phyloP scores from a whole-genome alignment of 73 alveolate genomes.

The Tetrahymena malaccensis region DNA sequence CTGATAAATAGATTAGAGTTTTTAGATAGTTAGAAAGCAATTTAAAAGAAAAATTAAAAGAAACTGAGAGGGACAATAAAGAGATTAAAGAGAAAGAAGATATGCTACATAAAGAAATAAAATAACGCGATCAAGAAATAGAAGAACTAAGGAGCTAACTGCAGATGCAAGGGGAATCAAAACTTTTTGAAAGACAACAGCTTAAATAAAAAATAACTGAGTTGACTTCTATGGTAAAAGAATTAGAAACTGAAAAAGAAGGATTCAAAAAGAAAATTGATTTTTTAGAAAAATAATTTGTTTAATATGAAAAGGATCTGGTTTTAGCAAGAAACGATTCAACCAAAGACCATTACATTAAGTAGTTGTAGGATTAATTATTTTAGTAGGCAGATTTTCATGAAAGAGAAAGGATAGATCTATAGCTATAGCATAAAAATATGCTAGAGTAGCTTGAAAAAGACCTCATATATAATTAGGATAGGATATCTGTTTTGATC shows the following conservation, averaged over 20 bases:
- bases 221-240: not conserved
- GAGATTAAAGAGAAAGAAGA: not conserved
- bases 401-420: not conserved
- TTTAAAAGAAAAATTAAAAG: not conserved
- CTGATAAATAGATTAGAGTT: not conserved
- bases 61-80: not conserved
- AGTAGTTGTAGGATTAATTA: not conserved
- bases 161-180: not conserved
- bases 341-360: not conserved
- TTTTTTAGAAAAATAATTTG: not conserved
- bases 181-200: not conserved
- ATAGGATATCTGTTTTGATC: not conserved
- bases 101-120: not conserved
- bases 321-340: not conserved
- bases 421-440: not conserved
- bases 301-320: not conserved
- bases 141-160: not conserved
- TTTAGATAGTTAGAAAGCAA: not conserved
- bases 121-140: not conserved
- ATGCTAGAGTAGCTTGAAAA: not conserved
- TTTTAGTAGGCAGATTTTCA: not conserved
- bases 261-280: not conserved
- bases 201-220: not conserved
- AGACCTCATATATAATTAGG: not conserved
- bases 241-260: not conserved